Evolutionary conservation across 257 asterid species (phyloP).

Genomic region (Petunia secreta): DNA sequence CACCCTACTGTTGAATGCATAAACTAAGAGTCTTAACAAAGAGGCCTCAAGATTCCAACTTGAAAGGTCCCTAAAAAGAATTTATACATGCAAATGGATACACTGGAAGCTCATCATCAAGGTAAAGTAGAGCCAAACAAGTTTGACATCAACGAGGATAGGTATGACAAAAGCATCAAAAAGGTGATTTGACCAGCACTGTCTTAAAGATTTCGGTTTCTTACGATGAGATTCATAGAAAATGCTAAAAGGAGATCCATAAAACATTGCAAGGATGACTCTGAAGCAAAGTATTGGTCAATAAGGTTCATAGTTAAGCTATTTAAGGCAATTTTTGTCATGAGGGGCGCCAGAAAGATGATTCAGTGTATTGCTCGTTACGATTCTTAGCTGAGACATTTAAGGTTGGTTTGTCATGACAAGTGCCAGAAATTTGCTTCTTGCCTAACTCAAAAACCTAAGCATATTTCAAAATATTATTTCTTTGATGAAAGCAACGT

Average conservation of each 20-base stretch:
- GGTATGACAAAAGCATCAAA: background rate
- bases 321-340: conserved; percentile 14
- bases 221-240: background rate
- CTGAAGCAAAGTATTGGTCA: background rate
- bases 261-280: background rate
- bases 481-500: background rate
- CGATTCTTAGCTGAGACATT: conserved; percentile 16
- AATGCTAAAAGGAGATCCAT: background rate
- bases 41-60: background rate
- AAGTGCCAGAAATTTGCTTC: background rate
- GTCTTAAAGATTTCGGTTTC: background rate
- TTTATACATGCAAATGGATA: conserved; percentile 9
- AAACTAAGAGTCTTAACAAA: conserved; percentile 6
- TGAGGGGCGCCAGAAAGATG: background rate
- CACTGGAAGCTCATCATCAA: conserved; percentile 16
- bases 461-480: background rate
- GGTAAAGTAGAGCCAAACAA: conserved; percentile 6
- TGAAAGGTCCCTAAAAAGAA: background rate
- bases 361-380: background rate
- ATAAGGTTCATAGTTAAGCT: too few species aligned
- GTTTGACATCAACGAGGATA: background rate
- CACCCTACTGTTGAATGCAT: background rate
- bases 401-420: background rate
- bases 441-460: background rate
- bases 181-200: background rate